A percentile compares a stretch with the other conserved stretches of the same genome.
phyloP scores from a whole-genome alignment of 2,329 filamentous ascomycete genomes.

The Pleurostoma richardsiae region DNA sequence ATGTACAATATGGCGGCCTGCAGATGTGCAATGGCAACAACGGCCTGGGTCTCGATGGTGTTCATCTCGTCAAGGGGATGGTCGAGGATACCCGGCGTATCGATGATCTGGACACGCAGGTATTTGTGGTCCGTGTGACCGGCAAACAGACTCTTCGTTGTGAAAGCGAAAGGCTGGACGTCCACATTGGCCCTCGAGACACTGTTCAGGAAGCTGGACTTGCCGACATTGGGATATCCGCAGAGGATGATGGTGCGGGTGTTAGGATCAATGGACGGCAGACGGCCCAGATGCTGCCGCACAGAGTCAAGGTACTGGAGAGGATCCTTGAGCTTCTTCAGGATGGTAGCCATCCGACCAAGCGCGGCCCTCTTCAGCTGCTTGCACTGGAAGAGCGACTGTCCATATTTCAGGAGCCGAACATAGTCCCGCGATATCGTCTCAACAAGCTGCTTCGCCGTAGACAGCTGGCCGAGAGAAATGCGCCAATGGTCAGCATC shows the following conservation, averaged over 20 bases:
- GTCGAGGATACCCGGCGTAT: constrained; percentile 97
- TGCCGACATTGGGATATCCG: constrained; percentile 96
- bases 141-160: constrained; percentile 94
- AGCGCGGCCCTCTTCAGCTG: constrained; percentile 94
- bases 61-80: constrained; percentile 99
- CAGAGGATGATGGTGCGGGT: constrained; percentile 94
- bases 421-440: constrained; percentile 96
- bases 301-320: constrained; percentile 95
- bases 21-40: constrained; percentile 95
- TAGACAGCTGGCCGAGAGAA: constrained; percentile 90
- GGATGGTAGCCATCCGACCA: constrained; percentile 97
- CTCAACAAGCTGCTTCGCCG: constrained; percentile 94
- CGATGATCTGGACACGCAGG: constrained; percentile 71
- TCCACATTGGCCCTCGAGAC: constrained; percentile 94
- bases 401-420: constrained; percentile 83
- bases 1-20: constrained; percentile 95
- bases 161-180: constrained; percentile 97
- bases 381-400: constrained; percentile 97
- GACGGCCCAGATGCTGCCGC: constrained; percentile 92
- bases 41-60: constrained; percentile 98
- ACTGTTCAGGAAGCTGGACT: constrained; percentile 90
- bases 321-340: constrained; percentile 90
- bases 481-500: constrained; percentile 98
- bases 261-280: constrained; percentile 97
- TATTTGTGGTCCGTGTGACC: constrained; percentile 98